Conservation (phyloP, 805 yeast genomes). For the Zygotorulaspora chibaensis region DNA sequence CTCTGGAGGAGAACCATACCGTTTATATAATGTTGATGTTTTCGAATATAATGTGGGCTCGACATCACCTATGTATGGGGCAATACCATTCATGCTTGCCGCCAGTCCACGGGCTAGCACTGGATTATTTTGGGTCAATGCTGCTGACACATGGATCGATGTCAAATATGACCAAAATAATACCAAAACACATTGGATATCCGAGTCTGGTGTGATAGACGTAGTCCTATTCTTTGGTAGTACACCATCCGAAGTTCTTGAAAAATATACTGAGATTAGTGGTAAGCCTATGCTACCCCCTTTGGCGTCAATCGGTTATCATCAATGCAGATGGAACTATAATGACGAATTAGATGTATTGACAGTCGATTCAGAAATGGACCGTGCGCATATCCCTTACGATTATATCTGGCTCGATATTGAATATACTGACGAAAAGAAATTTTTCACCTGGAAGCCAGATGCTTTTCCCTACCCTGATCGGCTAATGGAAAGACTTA, state of each 20-base stretch:
- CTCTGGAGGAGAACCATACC: conserved; percentile 59
- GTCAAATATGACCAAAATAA: conserved; percentile 35
- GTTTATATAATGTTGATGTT: conserved; percentile 89
- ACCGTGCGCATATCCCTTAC: conserved; percentile 68
- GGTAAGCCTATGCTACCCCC: conserved; percentile 76
- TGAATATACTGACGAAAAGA: conserved; percentile 81
- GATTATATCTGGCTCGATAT: conserved; percentile 94
- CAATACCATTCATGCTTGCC: conserved; percentile 84
- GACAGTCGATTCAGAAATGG: conserved; percentile 66
- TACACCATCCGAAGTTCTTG: conserved; percentile 51
- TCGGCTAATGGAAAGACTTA: conserved; percentile 60
- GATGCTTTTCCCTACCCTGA: conserved; percentile 71
- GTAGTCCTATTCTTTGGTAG: conserved; percentile 61
- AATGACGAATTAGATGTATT: conserved; percentile 82
- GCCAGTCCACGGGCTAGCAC: conserved; percentile 52
- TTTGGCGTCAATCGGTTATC: conserved; percentile 78
- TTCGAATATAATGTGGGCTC: conserved; percentile 87
- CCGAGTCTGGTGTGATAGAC: conserved; percentile 84
- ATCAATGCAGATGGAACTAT: conserved; percentile 97
- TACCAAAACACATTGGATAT: conserved; percentile 80
- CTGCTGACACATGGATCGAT: conserved; percentile 90
- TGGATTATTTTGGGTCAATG: conserved; percentile 87
- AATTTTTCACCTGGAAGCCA: conserved; percentile 88
- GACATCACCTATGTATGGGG: conserved; percentile 88
- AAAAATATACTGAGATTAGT: conserved; percentile 61